Percentiles rank a stretch among this genome's conserved stretches.
These are phyloP conservation scores for Wallemia hederae DNA, from an alignment of 1,284 basidiomycete species.

Conservation along the genomic window DNA sequence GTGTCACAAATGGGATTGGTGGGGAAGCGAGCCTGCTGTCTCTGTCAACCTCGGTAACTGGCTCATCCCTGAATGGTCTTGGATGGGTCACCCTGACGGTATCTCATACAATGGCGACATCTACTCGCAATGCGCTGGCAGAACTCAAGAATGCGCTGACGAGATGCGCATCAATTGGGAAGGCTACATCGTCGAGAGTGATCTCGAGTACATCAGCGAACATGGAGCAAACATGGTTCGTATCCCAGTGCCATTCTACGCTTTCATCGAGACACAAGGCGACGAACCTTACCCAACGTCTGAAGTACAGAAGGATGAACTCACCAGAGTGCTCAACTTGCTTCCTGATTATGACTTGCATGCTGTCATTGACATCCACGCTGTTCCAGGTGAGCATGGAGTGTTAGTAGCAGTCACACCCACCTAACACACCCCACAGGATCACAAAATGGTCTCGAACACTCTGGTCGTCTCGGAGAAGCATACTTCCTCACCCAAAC, in stretches of 20 bases:
- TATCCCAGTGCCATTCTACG: background rate
- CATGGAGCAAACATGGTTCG: background rate
- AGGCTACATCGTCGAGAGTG: background rate
- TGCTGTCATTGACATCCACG: background rate
- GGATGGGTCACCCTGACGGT: constrained; percentile 1
- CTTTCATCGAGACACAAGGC: background rate
- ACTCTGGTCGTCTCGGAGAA: background rate
- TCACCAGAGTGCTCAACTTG: background rate
- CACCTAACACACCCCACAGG: background rate
- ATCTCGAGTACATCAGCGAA: background rate
- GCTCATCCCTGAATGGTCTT: background rate
- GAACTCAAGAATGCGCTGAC: background rate
- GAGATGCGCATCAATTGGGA: background rate
- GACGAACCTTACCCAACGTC: background rate
- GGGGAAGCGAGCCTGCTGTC: background rate
- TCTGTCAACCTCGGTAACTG: background rate
- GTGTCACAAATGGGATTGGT: constrained; percentile 1
- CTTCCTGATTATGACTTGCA: background rate
- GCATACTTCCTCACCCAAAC: constrained; percentile 1
- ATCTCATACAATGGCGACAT: background rate
- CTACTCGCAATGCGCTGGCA: background rate
- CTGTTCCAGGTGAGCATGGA: background rate
- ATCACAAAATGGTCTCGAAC: background rate
- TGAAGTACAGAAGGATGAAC: background rate
- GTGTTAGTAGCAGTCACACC: background rate